Conservation (phyloP, 495 filamentous ascomycete species). For the Hypoxylon trugodes region DNA sequence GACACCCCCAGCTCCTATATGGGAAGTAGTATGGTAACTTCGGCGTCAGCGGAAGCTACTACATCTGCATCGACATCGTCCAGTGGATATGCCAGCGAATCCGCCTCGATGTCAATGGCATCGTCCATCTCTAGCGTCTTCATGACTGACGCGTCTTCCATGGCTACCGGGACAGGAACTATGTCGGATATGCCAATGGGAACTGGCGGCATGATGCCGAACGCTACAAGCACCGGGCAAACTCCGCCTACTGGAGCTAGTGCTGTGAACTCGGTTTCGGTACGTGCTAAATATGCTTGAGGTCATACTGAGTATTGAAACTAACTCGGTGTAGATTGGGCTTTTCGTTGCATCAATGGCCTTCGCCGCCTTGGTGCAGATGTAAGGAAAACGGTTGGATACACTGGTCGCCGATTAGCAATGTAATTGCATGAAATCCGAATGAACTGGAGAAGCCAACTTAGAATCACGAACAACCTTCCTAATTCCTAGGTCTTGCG, state of each 20-base stretch:
- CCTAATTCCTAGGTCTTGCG: background rate
- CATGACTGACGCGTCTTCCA: conserved; percentile 11
- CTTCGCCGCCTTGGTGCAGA: conserved; percentile 27
- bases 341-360: conserved; percentile 25
- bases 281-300: conserved; percentile 10
- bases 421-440: background rate
- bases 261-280: conserved; percentile 28
- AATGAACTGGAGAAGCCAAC: background rate
- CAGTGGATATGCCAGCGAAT: background rate
- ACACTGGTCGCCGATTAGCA: background rate
- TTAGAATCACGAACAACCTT: background rate
- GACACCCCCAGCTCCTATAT: background rate
- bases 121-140: conserved; percentile 13
- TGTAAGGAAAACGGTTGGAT: conserved; percentile 11
- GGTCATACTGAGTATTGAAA: background rate
- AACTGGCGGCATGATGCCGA: conserved; percentile 22
- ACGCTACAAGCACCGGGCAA: conserved; percentile 15
- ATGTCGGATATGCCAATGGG: conserved; percentile 17
- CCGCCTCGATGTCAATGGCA: conserved; percentile 6
- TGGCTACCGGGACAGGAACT: conserved; percentile 13
- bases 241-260: conserved; percentile 15
- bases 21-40: conserved; percentile 1
- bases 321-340: conserved; percentile 31
- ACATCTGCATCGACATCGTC: background rate
- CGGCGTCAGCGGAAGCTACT: background rate